Conservation (phyloP, 2,329 filamentous ascomycete species). For the Penicillium occitanis region DNA sequence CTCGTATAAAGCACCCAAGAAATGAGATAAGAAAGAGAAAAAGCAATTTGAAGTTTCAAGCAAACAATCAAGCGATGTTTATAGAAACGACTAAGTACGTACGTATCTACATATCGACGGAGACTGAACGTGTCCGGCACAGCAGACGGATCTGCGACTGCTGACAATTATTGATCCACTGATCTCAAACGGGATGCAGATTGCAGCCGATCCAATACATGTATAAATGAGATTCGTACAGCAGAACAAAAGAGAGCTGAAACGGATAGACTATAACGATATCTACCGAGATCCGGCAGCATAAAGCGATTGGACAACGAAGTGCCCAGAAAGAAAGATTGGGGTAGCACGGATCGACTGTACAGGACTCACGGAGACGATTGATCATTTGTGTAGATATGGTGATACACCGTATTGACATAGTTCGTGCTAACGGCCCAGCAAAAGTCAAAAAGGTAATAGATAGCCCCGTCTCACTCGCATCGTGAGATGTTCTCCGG, state of each 20-base stretch:
- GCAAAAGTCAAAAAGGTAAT: background rate
- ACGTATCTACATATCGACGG: background rate
- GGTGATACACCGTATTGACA: background rate
- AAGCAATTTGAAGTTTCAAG: background rate
- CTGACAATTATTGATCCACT: conserved; percentile 6
- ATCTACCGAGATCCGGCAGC: background rate
- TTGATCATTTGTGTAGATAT: background rate
- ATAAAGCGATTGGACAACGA: background rate
- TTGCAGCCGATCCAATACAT: background rate
- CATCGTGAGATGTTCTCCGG: background rate
- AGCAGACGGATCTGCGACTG: background rate
- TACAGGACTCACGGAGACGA: background rate
- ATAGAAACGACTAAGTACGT: background rate
- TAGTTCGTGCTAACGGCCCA: background rate
- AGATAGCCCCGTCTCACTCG: background rate
- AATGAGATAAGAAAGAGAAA: background rate
- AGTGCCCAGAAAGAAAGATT: background rate
- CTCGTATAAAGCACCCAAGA: background rate
- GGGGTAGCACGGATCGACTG: background rate
- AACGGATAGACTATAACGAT: background rate
- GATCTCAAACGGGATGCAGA: background rate
- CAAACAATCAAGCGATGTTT: background rate
- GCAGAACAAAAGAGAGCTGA: background rate
- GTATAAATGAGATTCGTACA: background rate
- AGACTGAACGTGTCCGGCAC: background rate